Evolutionary conservation across 129 eudicot genomes (phyloP).

Genomic region (Scalesia atractyloides): DNA sequence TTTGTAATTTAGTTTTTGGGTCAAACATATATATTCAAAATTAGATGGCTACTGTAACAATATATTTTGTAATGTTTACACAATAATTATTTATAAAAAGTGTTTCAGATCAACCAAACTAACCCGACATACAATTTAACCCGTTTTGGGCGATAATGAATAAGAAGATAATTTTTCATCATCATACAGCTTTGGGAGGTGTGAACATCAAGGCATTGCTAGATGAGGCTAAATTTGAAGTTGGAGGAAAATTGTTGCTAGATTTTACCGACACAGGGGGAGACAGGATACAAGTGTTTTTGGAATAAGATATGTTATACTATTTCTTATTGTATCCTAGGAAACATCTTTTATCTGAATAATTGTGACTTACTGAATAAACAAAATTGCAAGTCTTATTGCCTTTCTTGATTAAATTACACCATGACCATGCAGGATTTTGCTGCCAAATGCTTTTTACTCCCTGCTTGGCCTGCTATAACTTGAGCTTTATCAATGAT

Average conservation of each 20-base stretch:
- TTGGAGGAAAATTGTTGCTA: constrained; percentile 75
- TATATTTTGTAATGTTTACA: too few relatives aligned
- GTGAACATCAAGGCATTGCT: constrained; percentile 74
- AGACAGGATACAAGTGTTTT: constrained; percentile 78
- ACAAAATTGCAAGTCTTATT: neutral
- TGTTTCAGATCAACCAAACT: neutral
- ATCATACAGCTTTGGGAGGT: constrained; percentile 72
- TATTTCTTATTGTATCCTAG: neutral
- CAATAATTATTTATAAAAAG: neutral
- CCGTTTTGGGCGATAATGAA: neutral
- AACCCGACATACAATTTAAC: neutral
- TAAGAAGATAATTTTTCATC: neutral
- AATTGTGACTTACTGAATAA: neutral
- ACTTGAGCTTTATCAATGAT: neutral
- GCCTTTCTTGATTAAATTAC: neutral
- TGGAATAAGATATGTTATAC: constrained; percentile 53
- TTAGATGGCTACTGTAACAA: too few relatives aligned
- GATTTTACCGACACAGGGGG: constrained; percentile 81
- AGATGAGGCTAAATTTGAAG: constrained; percentile 66
- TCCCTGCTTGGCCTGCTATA: neutral
- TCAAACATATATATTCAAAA: neutral
- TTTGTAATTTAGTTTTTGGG: neutral
- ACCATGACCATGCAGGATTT: neutral
- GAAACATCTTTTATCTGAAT: constrained; percentile 4
- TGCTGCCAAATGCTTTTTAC: neutral